A percentile compares a stretch with the other conserved stretches of the same genome.
Evolutionary conservation across 768 basidiomycete genomes (phyloP).

Genomic region (Leucosporidium creatinivorum): DNA sequence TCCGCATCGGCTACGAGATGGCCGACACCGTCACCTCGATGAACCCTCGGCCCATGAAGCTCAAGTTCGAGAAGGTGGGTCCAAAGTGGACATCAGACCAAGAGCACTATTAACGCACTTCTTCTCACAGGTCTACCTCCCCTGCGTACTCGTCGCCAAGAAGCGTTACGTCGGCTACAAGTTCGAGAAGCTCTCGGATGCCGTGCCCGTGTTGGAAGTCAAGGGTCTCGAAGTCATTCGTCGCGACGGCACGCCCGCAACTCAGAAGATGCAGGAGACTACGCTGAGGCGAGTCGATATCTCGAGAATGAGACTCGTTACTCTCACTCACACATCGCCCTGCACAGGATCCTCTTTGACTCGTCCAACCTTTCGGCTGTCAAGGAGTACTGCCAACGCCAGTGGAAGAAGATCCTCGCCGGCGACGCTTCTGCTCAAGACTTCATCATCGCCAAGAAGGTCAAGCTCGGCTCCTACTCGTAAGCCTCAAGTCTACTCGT

Average conservation of each 20-base stretch:
- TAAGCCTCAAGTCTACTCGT: constrained; percentile 38
- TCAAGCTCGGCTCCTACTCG: constrained; percentile 90
- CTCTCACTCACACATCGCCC: not conserved
- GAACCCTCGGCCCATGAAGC: constrained; percentile 85
- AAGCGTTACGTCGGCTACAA: constrained; percentile 98
- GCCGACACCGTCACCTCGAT: constrained; percentile 73
- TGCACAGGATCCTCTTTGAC: constrained; percentile 72
- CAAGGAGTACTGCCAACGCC: constrained; percentile 75
- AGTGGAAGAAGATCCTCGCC: constrained; percentile 77
- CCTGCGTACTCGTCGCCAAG: constrained; percentile 92
- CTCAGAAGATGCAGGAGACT: constrained; percentile 84
- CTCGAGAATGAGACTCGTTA: not conserved
- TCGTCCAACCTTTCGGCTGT: constrained; percentile 80
- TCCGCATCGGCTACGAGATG: constrained; percentile 85
- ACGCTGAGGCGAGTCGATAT: constrained; percentile 61
- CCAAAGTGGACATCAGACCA: not conserved
- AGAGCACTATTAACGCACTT: not conserved
- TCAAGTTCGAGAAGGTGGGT: constrained; percentile 92
- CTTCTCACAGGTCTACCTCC: constrained; percentile 70
- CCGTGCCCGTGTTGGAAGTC: constrained; percentile 76
- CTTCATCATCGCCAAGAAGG: constrained; percentile 90
- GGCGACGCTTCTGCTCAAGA: constrained; percentile 79
- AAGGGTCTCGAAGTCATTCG: constrained; percentile 97
- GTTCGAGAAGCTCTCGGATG: constrained; percentile 75
- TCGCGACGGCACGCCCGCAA: constrained; percentile 81